These are phyloP conservation scores for Leccinum pachyderme DNA, from an alignment of 1,284 basidiomycete genomes.

Conservation along the genomic window DNA sequence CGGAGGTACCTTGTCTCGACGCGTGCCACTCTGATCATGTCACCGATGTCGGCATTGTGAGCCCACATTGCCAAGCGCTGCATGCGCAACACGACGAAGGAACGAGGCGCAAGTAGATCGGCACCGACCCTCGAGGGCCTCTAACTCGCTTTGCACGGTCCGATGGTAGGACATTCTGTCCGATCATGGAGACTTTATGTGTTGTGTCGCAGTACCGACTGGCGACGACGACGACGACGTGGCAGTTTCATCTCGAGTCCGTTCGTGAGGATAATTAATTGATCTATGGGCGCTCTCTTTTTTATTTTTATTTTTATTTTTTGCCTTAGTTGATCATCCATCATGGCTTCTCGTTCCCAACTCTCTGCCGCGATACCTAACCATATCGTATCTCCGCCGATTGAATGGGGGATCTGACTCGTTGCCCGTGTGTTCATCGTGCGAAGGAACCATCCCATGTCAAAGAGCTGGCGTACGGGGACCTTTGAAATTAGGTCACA, in stretches of 20 bases:
- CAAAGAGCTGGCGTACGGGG: too few relatives aligned
- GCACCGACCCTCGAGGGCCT: neutral
- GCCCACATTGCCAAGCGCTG: neutral
- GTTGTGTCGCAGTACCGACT: neutral
- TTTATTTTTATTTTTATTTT: neutral
- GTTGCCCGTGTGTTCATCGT: neutral
- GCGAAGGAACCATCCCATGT: neutral
- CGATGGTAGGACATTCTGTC: neutral
- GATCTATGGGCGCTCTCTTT: conserved; percentile 5
- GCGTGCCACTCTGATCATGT: neutral
- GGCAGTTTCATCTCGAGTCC: neutral
- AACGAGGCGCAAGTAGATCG: conserved; percentile 2
- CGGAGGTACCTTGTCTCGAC: neutral
- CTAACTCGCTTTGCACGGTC: neutral
- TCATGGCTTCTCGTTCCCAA: neutral
- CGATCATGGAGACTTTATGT: neutral
- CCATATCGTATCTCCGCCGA: conserved; percentile 22
- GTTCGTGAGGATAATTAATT: neutral
- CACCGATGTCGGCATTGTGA: conserved; percentile 1
- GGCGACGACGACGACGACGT: neutral
- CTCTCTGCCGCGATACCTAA: neutral
- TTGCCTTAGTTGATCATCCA: conserved; percentile 1
- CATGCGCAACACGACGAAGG: neutral
- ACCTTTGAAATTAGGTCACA: neutral
- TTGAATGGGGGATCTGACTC: conserved; percentile 10